These are phyloP conservation scores for Lactarius vividus DNA, from an alignment of 768 basidiomycete genomes.

Conservation along the genomic window DNA sequence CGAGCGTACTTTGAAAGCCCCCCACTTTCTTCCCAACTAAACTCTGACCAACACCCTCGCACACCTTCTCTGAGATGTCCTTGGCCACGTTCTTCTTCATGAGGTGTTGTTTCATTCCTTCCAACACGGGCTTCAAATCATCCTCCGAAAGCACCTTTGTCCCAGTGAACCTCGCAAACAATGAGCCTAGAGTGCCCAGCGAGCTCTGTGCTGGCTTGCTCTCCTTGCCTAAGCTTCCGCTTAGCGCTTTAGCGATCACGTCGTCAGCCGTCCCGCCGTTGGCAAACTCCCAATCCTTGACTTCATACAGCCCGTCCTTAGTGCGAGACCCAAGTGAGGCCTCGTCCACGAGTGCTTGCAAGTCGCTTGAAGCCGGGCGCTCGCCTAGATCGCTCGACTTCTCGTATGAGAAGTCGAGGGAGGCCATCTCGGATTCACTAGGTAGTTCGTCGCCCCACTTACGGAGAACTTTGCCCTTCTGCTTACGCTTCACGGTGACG, in stretches of 20 bases:
- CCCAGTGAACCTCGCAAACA: constrained; percentile 85
- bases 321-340: constrained; percentile 75
- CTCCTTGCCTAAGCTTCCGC: constrained; percentile 37
- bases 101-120: constrained; percentile 94
- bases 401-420: constrained; percentile 81
- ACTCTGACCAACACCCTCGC: constrained; percentile 88
- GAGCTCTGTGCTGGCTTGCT: constrained; percentile 41
- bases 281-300: constrained; percentile 82
- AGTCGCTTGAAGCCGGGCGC: constrained; percentile 40
- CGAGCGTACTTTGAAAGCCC: constrained; percentile 75
- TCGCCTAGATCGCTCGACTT: constrained; percentile 41
- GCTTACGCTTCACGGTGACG: constrained; percentile 46
- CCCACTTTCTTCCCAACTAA: constrained; percentile 90
- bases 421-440: constrained; percentile 87
- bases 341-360: constrained; percentile 63
- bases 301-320: constrained; percentile 68
- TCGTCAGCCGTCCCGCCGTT: constrained; percentile 44
- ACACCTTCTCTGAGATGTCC: constrained; percentile 92
- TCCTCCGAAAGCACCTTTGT: constrained; percentile 76
- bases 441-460: constrained; percentile 90
- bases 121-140: constrained; percentile 84
- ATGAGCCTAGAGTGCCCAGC: constrained; percentile 64
- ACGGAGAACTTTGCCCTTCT: constrained; percentile 66
- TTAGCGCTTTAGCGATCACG: constrained; percentile 59
- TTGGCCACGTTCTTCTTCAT: constrained; percentile 99